Evolutionary conservation across 2,329 filamentous ascomycete species (phyloP).

Genomic region (Coniella lustricola): DNA sequence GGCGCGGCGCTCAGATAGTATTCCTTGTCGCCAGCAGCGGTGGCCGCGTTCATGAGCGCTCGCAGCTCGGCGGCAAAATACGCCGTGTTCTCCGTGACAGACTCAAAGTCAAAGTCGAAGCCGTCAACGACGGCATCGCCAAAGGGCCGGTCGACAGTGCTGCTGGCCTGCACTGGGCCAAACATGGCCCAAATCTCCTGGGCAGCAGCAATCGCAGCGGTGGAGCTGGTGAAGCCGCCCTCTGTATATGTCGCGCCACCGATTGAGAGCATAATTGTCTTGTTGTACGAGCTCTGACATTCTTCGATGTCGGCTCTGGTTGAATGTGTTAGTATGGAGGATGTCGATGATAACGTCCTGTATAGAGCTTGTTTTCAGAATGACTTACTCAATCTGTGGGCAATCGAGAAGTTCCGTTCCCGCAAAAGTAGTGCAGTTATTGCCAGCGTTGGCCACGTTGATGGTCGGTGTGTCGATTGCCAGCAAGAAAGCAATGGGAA

Average conservation of each 20-base stretch:
- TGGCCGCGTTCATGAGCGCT: constrained; percentile 43
- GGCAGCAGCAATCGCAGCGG: constrained; percentile 48
- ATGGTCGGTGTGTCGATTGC: constrained; percentile 47
- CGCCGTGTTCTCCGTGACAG: constrained; percentile 49
- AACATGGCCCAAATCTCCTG: constrained; percentile 64
- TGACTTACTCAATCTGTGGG: constrained; percentile 54
- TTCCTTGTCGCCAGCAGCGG: constrained; percentile 37
- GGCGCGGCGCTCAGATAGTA: constrained; percentile 60
- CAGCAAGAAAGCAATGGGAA: constrained; percentile 57
- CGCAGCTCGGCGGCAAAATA: constrained; percentile 55
- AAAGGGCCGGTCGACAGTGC: constrained; percentile 54
- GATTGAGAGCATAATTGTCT: constrained; percentile 66
- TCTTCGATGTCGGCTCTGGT: constrained; percentile 41
- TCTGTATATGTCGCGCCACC: constrained; percentile 65
- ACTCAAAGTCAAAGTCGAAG: constrained; percentile 72
- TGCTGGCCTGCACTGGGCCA: constrained; percentile 44
- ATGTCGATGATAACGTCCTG: not conserved
- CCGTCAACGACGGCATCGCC: constrained; percentile 60
- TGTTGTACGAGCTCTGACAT: constrained; percentile 56
- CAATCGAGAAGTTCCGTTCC: constrained; percentile 55
- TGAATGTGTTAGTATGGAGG: not conserved
- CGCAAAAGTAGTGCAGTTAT: constrained; percentile 52
- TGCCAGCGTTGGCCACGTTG: constrained; percentile 60
- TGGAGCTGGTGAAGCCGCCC: constrained; percentile 53
- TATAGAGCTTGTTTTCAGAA: not conserved